Conservation (phyloP, 345 rosid species). For the Eucalyptus erythrocorys region DNA sequence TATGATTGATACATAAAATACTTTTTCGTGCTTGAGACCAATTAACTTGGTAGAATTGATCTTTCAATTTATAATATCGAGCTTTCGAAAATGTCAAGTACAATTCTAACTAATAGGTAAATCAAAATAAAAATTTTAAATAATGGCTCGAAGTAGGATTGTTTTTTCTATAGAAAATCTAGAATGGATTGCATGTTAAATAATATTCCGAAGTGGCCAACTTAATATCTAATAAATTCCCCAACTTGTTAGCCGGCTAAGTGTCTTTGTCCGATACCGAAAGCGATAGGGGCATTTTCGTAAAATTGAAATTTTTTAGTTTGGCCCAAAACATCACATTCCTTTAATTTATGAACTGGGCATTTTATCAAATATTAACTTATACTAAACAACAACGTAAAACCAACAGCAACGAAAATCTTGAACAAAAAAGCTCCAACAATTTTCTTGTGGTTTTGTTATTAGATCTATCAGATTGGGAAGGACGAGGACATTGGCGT, state of each 20-base stretch:
- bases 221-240: accelerated
- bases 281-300: not conserved
- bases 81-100: not conserved
- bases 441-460: not conserved
- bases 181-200: accelerated
- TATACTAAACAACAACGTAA: not conserved
- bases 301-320: not conserved
- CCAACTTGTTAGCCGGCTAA: not conserved
- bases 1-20: not conserved
- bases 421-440: not conserved
- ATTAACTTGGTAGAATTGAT: accelerated
- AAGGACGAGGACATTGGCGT: not conserved
- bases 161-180: not conserved
- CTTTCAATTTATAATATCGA: not conserved
- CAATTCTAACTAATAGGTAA: accelerated
- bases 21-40: accelerated
- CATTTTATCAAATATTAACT: not conserved
- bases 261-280: too few relatives aligned
- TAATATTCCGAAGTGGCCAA: accelerated
- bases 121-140: accelerated
- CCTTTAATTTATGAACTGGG: not conserved
- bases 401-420: not conserved
- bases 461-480: not conserved
- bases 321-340: not conserved
- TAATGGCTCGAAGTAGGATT: accelerated